A percentile compares a stretch with the other conserved stretches of the same genome.
Evolutionary conservation across 1,284 basidiomycete genomes (phyloP).

Genomic region (Cystobasidium pallidum): DNA sequence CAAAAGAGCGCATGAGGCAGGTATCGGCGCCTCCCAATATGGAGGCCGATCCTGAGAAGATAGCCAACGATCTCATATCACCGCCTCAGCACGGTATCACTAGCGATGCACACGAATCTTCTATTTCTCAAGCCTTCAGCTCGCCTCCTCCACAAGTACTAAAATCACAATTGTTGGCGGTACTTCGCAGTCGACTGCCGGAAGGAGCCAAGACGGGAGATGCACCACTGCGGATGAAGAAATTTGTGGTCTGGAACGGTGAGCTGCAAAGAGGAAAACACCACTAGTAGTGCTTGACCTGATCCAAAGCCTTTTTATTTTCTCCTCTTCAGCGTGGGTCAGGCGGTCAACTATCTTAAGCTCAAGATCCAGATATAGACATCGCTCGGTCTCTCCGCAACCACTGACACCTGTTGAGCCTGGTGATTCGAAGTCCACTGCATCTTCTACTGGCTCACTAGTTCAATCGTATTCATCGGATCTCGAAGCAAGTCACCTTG

Average conservation of each 20-base stretch:
- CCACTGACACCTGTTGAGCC: not conserved
- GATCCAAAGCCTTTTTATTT: not conserved
- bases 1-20: not conserved
- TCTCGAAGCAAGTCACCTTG: too few species aligned
- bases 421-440: too few species aligned
- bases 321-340: not conserved
- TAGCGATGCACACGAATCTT: not conserved
- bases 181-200: slow-evolving; percentile 24
- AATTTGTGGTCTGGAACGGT: slow-evolving; percentile 44
- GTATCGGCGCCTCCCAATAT: slow-evolving; percentile 24
- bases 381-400: slow-evolving; percentile 4
- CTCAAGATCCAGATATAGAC: slow-evolving; percentile 1
- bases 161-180: slow-evolving; percentile 37
- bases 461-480: not conserved
- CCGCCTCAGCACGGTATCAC: not conserved
- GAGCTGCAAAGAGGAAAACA: too few species aligned
- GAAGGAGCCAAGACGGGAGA: slow-evolving; percentile 13
- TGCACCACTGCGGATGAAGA: slow-evolving; percentile 42
- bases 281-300: not conserved
- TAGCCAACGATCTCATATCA: not conserved
- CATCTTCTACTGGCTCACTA: too few species aligned
- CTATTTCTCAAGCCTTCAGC: not conserved
- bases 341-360: not conserved
- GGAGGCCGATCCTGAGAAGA: slow-evolving; percentile 7
- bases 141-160: slow-evolving; percentile 22